Evolutionary conservation across 768 basidiomycete genomes (phyloP).

Genomic region (Nevesoporus exiguus): DNA sequence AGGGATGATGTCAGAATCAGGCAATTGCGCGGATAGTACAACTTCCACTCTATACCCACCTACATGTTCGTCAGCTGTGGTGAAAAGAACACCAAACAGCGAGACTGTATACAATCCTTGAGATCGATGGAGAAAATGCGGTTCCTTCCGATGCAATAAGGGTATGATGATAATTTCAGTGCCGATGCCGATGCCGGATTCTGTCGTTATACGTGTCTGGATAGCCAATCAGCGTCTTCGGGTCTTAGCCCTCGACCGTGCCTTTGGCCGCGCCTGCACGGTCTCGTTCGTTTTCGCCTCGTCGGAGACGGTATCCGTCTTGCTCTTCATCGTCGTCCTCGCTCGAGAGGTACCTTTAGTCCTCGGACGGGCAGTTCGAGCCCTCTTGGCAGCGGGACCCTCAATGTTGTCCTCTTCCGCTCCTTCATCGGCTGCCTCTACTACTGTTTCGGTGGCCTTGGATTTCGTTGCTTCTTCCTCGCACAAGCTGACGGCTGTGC

Average conservation of each 20-base stretch:
- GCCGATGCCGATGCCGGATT: constrained; percentile 15
- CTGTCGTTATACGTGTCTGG: constrained; percentile 9
- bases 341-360: constrained; percentile 24
- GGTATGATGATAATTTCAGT: constrained; percentile 24
- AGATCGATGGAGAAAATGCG: constrained; percentile 21
- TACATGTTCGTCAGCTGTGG: constrained; percentile 3
- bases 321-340: constrained; percentile 15
- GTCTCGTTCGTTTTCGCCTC: constrained; percentile 16
- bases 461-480: constrained; percentile 25
- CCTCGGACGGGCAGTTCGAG: constrained; percentile 20
- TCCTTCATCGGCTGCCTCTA: constrained; percentile 13
- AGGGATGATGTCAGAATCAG: constrained; percentile 5
- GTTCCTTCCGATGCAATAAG: constrained; percentile 18
- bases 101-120: constrained; percentile 19
- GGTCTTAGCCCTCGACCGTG: constrained; percentile 27
- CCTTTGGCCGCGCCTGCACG: constrained; percentile 31
- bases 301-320: constrained; percentile 8
- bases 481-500: constrained; percentile 32
- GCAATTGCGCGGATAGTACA: constrained; percentile 18
- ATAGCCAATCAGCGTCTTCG: constrained; percentile 28
- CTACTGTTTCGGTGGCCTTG: constrained; percentile 17
- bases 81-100: constrained; percentile 2
- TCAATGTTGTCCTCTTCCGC: constrained; percentile 15
- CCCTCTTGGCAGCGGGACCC: constrained; percentile 15
- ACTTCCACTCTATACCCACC: constrained; percentile 15